A percentile compares a stretch with the other conserved stretches of the same genome.
These are phyloP conservation scores for Cunninghamia lanceolata DNA, from an alignment of 75 land plant species.

Conservation along the genomic window DNA sequence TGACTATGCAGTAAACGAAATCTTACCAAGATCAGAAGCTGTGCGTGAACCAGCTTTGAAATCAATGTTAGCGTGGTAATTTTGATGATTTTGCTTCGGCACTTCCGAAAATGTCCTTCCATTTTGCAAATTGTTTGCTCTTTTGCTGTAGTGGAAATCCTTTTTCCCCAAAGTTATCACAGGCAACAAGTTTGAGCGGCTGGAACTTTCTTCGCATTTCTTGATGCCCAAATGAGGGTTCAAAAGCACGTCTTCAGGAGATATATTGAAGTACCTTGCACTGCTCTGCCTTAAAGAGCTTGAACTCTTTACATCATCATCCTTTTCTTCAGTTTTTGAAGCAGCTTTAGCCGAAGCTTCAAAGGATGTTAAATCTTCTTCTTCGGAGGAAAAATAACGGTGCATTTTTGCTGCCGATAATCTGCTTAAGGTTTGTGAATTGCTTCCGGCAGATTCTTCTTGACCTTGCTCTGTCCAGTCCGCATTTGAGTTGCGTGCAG, in stretches of 20 bases:
- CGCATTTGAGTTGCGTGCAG: not conserved
- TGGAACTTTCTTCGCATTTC: not conserved
- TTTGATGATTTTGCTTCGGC: not conserved
- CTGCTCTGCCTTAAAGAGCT: constrained; percentile 3
- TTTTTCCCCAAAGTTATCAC: constrained; percentile 6
- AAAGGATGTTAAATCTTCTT: not conserved
- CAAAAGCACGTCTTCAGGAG: not conserved
- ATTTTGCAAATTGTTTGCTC: constrained; percentile 6
- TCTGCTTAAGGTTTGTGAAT: not conserved
- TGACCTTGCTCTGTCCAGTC: constrained; percentile 11
- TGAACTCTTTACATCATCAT: not conserved
- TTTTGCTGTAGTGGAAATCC: not conserved
- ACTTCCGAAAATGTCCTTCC: not conserved
- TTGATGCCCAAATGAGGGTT: not conserved
- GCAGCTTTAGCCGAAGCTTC: not conserved
- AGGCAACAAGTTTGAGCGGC: constrained; percentile 3
- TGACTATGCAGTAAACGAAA: not conserved
- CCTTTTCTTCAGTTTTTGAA: not conserved
- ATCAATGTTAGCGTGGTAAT: not conserved
- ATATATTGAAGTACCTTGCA: constrained; percentile 5
- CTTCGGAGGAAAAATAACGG: constrained; percentile 1
- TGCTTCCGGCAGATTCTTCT: constrained; percentile 13
- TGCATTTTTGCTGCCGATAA: not conserved
- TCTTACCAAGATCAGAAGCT: not conserved
- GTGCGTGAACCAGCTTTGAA: not conserved